Percentiles rank a stretch among this genome's conserved stretches.
These are phyloP conservation scores for Acacia concinna DNA, from an alignment of 331 rosid species.

Conservation along the genomic window DNA sequence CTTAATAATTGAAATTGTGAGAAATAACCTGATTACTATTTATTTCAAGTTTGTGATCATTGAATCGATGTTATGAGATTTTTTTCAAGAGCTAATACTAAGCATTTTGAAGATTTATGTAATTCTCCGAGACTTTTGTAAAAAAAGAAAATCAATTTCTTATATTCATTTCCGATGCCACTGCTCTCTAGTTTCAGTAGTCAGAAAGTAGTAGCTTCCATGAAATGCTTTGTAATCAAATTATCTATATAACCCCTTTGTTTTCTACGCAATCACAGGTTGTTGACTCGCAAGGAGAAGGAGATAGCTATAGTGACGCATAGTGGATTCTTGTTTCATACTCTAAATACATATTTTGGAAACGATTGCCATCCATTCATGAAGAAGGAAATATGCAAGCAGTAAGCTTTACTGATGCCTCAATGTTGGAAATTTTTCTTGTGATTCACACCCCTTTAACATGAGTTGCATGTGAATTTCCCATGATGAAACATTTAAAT, in stretches of 20 bases:
- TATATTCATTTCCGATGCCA: neutral
- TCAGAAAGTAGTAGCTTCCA: neutral
- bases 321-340: slow-evolving; percentile 66
- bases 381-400: slow-evolving; percentile 61
- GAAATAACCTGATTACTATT: slow-evolving; percentile 8
- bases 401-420: slow-evolving; percentile 43
- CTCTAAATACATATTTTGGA: slow-evolving; percentile 55
- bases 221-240: neutral
- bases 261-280: slow-evolving; percentile 44
- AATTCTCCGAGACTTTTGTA: neutral
- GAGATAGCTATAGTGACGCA: slow-evolving; percentile 78
- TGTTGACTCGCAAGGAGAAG: slow-evolving; percentile 73
- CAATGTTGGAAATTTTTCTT: neutral
- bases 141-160: neutral
- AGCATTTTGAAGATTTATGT: slow-evolving; percentile 7
- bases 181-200: neutral
- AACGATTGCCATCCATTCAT: slow-evolving; percentile 57
- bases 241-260: neutral
- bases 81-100: neutral
- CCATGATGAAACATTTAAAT: neutral
- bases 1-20: neutral
- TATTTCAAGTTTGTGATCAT: slow-evolving; percentile 1
- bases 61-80: neutral
- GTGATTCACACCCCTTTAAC: neutral
- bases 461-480: neutral